phyloP scores from a whole-genome alignment of 2,329 filamentous ascomycete genomes.

The Coniochaeta sp. region DNA sequence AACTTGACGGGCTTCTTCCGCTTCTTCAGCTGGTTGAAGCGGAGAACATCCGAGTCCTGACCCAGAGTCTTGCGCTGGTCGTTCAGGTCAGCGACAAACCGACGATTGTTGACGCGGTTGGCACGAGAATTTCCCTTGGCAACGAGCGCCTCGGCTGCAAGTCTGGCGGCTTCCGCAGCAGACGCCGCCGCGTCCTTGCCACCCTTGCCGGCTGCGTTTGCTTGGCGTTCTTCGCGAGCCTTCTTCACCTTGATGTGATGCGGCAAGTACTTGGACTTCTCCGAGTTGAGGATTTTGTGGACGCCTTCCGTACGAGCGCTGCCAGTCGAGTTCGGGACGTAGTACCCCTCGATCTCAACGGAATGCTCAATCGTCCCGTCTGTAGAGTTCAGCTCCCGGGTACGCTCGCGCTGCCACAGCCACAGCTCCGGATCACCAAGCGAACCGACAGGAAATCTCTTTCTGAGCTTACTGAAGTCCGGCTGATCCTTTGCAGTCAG shows the following conservation, averaged over 20 bases:
- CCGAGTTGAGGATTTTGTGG: slow-evolving; percentile 91
- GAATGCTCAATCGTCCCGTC: slow-evolving; percentile 19
- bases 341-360: slow-evolving; percentile 53
- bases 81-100: slow-evolving; percentile 89
- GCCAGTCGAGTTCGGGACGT: slow-evolving; percentile 79
- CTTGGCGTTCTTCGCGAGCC: slow-evolving; percentile 84
- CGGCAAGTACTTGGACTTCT: slow-evolving; percentile 96
- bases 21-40: slow-evolving; percentile 99
- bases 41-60: slow-evolving; percentile 81
- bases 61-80: slow-evolving; percentile 84
- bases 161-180: slow-evolving; percentile 63
- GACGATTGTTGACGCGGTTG: slow-evolving; percentile 91
- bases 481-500: slow-evolving; percentile 39
- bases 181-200: slow-evolving; percentile 58
- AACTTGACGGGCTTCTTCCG: slow-evolving; percentile 99
- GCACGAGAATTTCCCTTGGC: slow-evolving; percentile 87
- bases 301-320: slow-evolving; percentile 87
- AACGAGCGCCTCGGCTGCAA: slow-evolving; percentile 71
- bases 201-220: slow-evolving; percentile 50
- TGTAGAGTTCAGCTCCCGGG: slow-evolving; percentile 46
- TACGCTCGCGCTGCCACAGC: slow-evolving; percentile 49
- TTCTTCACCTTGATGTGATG: slow-evolving; percentile 96
- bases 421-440: slow-evolving; percentile 46
- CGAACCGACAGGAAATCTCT: slow-evolving; percentile 34
- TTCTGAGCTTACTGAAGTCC: slow-evolving; percentile 39